Base-by-base conservation (phyloP, 2,329 filamentous ascomycete species). In the Chaetomium sp. region DNA sequence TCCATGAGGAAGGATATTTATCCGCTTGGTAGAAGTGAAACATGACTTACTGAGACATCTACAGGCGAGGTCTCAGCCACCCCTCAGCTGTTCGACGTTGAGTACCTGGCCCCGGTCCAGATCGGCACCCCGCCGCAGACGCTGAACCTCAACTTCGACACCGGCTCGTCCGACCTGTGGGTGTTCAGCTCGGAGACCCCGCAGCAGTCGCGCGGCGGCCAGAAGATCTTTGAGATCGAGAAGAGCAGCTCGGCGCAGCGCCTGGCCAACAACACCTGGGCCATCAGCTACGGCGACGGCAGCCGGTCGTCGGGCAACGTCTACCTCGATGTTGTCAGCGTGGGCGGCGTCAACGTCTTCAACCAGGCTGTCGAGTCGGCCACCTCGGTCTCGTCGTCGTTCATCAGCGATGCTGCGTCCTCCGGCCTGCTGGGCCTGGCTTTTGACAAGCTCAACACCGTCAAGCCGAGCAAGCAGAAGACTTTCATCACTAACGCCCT, bases 151-250 rank as follows among this genome's bases (percentile, higher is more conserved):
- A 80, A 87, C 67, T 82, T 87, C 61, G 85, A 88, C 64, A 88
- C 85, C 40, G 85, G 84, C 32, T 85, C 81, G 51, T 76, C 83
- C 43, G 85, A 87, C 70, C 74, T 88, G 76, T 88, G 85, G 84
- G 82, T 85, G 37, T 87, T 84, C 71, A 85, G 81, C 12, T 74
- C 70, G 46, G 72, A 81, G 52, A 76, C 82, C 42, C 68, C 79
- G 5, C 59, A 68, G 11, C 67, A 70, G 6, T 69, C 80, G 59
- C 71, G 74, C 51, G 63, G 62, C 7, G 80, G 80, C 32, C 83
- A 86, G 68, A 69, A 70, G 57, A 67, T 80, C 67, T 87, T 86
- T 72, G 74, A 76, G 54, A 77, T 78, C 14, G 64, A 69, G 53
- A 58, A 69, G 19, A 72, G 74, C 59, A 66, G 62, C 40, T 75